Conservation (phyloP, 805 yeast genomes). For the Ogataea trehaloabstinens region DNA sequence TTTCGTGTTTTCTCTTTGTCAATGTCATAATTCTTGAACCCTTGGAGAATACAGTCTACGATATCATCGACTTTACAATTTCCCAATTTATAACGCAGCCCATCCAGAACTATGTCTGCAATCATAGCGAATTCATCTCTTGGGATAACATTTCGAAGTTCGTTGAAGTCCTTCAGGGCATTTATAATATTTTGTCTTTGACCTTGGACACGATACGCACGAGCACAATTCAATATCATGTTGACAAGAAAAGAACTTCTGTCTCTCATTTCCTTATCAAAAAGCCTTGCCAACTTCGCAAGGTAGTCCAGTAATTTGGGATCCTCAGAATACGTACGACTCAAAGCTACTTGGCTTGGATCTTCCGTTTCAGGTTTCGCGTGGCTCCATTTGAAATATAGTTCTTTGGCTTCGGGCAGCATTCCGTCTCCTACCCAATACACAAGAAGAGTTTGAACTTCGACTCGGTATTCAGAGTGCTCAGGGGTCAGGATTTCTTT, state of each 20-base stretch:
- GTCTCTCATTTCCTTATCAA: conserved; percentile 13
- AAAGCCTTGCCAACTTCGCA: conserved; percentile 11
- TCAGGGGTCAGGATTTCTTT: conserved; percentile 40
- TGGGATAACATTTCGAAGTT: conserved; percentile 14
- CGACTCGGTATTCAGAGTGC: conserved; percentile 54
- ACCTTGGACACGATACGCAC: conserved; percentile 16
- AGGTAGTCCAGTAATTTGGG: conserved; percentile 1
- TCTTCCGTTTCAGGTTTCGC: conserved; percentile 1
- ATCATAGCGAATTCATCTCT: conserved; percentile 10
- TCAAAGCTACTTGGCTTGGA: not conserved
- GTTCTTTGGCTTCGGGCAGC: conserved; percentile 59
- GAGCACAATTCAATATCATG: conserved; percentile 20
- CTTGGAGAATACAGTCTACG: not conserved
- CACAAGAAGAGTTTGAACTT: conserved; percentile 57
- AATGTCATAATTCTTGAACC: not conserved
- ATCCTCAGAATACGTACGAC: conserved; percentile 1
- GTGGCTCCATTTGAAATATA: conserved; percentile 36
- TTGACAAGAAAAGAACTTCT: conserved; percentile 13
- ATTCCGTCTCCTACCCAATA: conserved; percentile 57
- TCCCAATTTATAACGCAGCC: conserved; percentile 10
- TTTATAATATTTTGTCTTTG: conserved; percentile 18
- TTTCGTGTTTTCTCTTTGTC: not conserved
- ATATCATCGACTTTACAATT: conserved; percentile 8
- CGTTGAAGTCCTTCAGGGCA: conserved; percentile 23
- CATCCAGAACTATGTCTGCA: conserved; percentile 22